These are phyloP conservation scores for Kodamaea fungicola DNA, from an alignment of 1,139 yeast species.

Conservation along the genomic window DNA sequence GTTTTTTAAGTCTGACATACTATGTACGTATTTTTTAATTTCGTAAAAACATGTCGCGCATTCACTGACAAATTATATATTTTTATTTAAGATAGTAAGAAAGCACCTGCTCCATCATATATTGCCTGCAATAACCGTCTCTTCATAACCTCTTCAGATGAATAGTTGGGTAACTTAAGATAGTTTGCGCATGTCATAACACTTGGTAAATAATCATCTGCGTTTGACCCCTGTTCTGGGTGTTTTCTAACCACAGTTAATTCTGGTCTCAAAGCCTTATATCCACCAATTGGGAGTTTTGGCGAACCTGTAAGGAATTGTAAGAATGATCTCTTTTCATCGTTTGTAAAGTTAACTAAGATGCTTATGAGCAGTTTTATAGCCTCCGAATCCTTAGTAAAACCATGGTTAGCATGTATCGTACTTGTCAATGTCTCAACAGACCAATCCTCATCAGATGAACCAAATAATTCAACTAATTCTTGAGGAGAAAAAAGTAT, in stretches of 20 bases:
- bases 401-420: conserved; percentile 89
- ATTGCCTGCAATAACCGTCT: conserved; percentile 65
- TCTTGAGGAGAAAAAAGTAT: conserved; percentile 72
- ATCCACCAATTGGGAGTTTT: conserved; percentile 90
- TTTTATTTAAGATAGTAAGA: conserved; percentile 60
- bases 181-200: conserved; percentile 99
- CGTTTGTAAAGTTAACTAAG: conserved; percentile 48
- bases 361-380: conserved; percentile 59
- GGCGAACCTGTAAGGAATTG: conserved; percentile 95
- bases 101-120: conserved; percentile 86
- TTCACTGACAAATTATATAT: neutral
- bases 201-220: conserved; percentile 91
- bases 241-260: conserved; percentile 84
- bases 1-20: conserved; percentile 16
- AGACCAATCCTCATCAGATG: conserved; percentile 87
- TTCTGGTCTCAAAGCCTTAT: conserved; percentile 75
- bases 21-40: neutral
- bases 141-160: conserved; percentile 57
- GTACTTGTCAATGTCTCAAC: conserved; percentile 53
- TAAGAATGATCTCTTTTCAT: conserved; percentile 67
- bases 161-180: conserved; percentile 81
- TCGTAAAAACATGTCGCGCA: neutral
- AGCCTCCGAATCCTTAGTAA: conserved; percentile 63
- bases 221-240: conserved; percentile 58
- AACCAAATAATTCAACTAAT: conserved; percentile 59